Conservation (phyloP, 371 early-diverging fungal species). For the Apophysomyces ossiformis region DNA sequence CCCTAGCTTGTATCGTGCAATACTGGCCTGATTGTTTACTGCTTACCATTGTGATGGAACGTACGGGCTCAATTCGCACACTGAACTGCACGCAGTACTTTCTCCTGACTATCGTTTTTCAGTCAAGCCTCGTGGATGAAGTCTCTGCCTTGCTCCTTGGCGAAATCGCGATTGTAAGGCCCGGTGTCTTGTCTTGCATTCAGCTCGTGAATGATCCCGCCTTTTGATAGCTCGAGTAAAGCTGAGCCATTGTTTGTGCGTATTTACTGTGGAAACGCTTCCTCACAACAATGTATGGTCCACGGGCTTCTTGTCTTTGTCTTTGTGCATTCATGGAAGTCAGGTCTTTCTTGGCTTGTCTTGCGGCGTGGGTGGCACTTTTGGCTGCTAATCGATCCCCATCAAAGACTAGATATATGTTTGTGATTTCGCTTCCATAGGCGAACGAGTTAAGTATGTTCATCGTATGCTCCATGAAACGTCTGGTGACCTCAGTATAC, state of each 20-base stretch:
- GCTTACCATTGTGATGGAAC: no score
- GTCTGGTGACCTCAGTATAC: no score
- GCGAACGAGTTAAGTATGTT: no score
- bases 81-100: no score
- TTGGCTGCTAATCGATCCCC: not conserved
- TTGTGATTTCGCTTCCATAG: not conserved
- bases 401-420: not conserved
- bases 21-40: no score
- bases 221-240: not conserved
- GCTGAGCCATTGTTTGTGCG: not conserved
- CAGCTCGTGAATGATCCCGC: not conserved
- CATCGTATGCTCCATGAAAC: no score
- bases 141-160: not conserved
- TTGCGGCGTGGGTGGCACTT: constrained; percentile 1
- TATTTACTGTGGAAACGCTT: constrained; percentile 2
- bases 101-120: no score
- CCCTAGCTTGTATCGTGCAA: no score
- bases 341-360: constrained; percentile 6
- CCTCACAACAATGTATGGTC: not conserved
- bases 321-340: not conserved
- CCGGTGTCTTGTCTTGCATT: not conserved
- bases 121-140: not conserved
- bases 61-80: no score
- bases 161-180: not conserved
- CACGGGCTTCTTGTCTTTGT: not conserved